phyloP scores from a whole-genome alignment of 805 yeast species.

The Wickerhamiella bombiphila region DNA sequence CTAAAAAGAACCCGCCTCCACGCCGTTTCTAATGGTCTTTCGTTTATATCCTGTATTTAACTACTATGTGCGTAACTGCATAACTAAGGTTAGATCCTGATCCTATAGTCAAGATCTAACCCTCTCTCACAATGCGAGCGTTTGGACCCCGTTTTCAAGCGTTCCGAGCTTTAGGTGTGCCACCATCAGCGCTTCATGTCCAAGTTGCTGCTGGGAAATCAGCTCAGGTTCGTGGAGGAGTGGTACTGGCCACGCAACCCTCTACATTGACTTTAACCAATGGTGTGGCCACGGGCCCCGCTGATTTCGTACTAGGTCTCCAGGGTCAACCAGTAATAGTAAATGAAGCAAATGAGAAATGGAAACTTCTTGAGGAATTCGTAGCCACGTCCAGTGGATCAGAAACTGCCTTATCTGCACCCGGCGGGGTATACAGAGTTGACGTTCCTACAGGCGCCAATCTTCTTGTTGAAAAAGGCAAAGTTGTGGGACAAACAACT shows the following conservation, averaged over 20 bases:
- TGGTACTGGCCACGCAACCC: not conserved
- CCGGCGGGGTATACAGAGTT: slow-evolving; percentile 2
- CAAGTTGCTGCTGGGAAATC: not conserved
- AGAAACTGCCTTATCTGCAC: slow-evolving; percentile 8
- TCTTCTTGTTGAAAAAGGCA: not conserved
- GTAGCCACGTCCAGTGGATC: slow-evolving; percentile 1
- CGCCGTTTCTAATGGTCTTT: not conserved
- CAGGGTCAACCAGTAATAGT: slow-evolving; percentile 1
- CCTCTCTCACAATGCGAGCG: not conserved
- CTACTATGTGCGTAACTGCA: not conserved
- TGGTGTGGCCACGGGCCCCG: slow-evolving; percentile 2
- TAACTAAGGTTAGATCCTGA: not conserved
- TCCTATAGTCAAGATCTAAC: no score
- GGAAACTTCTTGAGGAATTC: not conserved
- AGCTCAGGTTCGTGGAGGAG: not conserved
- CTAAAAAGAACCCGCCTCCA: slow-evolving; percentile 17
- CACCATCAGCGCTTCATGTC: not conserved
- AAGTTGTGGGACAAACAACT: slow-evolving; percentile 2
- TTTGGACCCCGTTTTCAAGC: not conserved
- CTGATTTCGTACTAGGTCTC: slow-evolving; percentile 1
- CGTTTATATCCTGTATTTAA: not conserved
- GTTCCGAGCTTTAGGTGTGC: not conserved
- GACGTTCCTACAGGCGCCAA: slow-evolving; percentile 2
- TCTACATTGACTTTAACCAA: not conserved
- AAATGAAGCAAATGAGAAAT: slow-evolving; percentile 1